phyloP scores from a whole-genome alignment of 441 rosid genomes.

The Macaranga tanarius region DNA sequence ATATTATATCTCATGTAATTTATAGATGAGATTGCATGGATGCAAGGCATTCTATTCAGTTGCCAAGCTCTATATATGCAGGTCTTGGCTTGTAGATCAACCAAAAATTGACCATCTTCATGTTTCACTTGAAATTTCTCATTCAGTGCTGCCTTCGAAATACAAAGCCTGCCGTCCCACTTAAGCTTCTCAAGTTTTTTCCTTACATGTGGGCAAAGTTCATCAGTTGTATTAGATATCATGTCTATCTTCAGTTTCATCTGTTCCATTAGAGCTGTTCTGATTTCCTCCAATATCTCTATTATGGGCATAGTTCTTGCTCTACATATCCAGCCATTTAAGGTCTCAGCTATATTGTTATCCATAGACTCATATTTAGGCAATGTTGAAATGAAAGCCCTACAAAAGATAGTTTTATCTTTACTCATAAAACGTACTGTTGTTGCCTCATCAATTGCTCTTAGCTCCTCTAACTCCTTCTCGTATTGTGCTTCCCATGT shows the following conservation, averaged over 20 bases:
- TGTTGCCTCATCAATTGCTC: background rate
- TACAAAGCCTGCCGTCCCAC: background rate
- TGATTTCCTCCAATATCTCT: background rate
- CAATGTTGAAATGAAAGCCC: background rate
- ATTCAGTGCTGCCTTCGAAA: background rate
- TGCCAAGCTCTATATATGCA: background rate
- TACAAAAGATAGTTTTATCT: background rate
- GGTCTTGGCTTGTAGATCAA: background rate
- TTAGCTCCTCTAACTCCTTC: background rate
- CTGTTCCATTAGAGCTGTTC: background rate
- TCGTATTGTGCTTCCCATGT: background rate
- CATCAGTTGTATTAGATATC: background rate
- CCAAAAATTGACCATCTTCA: background rate
- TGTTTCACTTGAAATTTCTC: background rate
- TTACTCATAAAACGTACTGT: background rate
- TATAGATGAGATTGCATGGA: background rate
- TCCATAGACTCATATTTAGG: background rate
- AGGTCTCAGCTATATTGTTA: background rate
- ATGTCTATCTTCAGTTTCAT: background rate
- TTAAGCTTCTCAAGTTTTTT: background rate
- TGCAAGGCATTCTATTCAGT: background rate
- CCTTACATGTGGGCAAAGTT: background rate
- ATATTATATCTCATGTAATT: background rate
- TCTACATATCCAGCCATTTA: background rate
- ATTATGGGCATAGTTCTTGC: background rate